phyloP scores from a whole-genome alignment of 2,329 filamentous ascomycete species.

The Beauveria scarabaeidicola region DNA sequence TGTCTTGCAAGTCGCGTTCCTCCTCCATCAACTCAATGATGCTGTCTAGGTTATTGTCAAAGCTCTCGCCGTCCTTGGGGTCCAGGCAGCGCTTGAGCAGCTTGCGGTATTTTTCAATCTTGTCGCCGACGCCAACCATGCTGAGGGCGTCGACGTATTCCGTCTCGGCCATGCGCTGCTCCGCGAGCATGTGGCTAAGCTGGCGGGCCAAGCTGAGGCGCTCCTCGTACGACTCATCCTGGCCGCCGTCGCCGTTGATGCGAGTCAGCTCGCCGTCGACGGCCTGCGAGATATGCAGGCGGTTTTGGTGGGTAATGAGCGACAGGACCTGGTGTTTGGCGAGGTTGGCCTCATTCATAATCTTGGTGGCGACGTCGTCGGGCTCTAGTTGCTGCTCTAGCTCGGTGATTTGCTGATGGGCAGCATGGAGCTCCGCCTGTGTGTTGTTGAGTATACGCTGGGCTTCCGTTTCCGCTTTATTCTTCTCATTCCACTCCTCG shows the following conservation, averaged over 20 bases:
- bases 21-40: constrained; percentile 57
- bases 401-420: constrained; percentile 52
- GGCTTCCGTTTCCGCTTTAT: constrained; percentile 59
- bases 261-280: constrained; percentile 42
- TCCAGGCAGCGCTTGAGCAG: constrained; percentile 62
- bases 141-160: constrained; percentile 63
- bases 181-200: constrained; percentile 46
- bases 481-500: constrained; percentile 65
- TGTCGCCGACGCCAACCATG: constrained; percentile 62
- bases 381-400: constrained; percentile 47
- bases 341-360: constrained; percentile 41
- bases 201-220: constrained; percentile 50
- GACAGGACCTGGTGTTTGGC: constrained; percentile 41
- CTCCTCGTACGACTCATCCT: constrained; percentile 42
- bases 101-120: constrained; percentile 64
- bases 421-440: constrained; percentile 54
- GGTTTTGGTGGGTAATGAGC: constrained; percentile 43
- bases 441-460: constrained; percentile 57
- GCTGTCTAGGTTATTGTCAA: constrained; percentile 56
- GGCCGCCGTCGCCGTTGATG: constrained; percentile 37
- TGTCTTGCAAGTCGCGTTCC: constrained; percentile 39
- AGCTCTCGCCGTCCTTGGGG: constrained; percentile 55
- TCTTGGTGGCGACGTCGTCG: constrained; percentile 43
- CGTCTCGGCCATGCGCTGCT: constrained; percentile 53
- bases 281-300: constrained; percentile 42